Conservation (phyloP, 805 yeast species). For the Zygoascus ofunaensis region DNA sequence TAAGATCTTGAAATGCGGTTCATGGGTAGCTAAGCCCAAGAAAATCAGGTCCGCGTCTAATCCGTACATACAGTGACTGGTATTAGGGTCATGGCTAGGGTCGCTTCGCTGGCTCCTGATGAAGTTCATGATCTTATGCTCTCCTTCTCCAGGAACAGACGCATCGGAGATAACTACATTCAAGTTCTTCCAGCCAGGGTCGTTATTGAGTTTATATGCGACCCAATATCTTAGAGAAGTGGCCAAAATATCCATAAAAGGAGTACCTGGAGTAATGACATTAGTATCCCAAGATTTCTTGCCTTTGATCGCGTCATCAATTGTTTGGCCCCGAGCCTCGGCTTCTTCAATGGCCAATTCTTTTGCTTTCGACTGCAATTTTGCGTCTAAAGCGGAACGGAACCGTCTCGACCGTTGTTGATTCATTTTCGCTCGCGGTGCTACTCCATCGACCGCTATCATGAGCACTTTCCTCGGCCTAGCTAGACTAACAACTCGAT, state of each 20-base stretch:
- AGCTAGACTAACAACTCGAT: slow-evolving; percentile 85
- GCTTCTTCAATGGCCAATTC: slow-evolving; percentile 50
- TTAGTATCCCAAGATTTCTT: slow-evolving; percentile 87
- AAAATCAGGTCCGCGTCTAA: slow-evolving; percentile 96
- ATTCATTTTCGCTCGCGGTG: slow-evolving; percentile 97
- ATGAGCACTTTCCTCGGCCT: slow-evolving; percentile 85
- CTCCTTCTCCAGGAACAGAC: slow-evolving; percentile 98
- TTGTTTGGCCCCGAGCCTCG: slow-evolving; percentile 58
- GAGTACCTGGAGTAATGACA: slow-evolving; percentile 98
- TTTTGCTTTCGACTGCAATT: slow-evolving; percentile 62
- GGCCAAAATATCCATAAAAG: slow-evolving; percentile 89
- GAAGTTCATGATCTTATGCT: slow-evolving; percentile 95
- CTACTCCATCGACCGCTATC: slow-evolving; percentile 98
- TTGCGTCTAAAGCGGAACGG: slow-evolving; percentile 88
- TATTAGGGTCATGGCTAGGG: slow-evolving; percentile 82
- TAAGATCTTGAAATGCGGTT: slow-evolving; percentile 87
- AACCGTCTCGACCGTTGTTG: slow-evolving; percentile 96
- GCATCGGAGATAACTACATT: slow-evolving; percentile 92
- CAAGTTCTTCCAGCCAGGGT: slow-evolving; percentile 87
- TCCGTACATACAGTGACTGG: slow-evolving; percentile 94
- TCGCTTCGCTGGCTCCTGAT: slow-evolving; percentile 83
- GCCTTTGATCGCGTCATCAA: slow-evolving; percentile 65
- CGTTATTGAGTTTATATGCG: slow-evolving; percentile 74
- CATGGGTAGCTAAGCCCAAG: slow-evolving; percentile 93
- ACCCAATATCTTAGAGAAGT: slow-evolving; percentile 82